Evolutionary conservation across 2,329 filamentous ascomycete species (phyloP), one percentile per base, ranked within the genome.

Genomic region (Nothophaeocryptopus gaeumannii): DNA sequence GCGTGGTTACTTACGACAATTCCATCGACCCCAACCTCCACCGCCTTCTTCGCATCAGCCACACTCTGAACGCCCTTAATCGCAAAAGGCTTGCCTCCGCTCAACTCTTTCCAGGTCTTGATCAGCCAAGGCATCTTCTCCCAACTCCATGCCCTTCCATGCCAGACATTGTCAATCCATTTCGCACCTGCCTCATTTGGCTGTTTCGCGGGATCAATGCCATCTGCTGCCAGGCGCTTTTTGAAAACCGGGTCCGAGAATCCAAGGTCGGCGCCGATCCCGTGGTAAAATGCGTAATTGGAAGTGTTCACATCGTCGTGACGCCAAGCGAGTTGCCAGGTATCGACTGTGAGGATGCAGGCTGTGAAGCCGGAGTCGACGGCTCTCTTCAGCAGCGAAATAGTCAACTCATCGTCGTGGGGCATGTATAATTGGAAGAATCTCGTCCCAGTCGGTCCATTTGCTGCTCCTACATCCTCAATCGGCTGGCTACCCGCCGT

Each of bases 1-100:
- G 85, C 86, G 63, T 89, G 86, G 58, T 89, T 89, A 11, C 77
- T 81, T 1, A 89, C 72, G 1, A 89, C 76, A 40, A 89, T 85
- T 0, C 81, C 85, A 56, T 88, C 80, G 2, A 80, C 78, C 0
- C 82, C 84, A 10, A 75, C 62, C 44, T 84, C 75, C 32, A 83
- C 74, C 2, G 82, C 82, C 57, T 72, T 75, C 45, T 75, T 71
- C 11, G 85, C 85, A 65, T 89, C 86, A 35, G 74, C 72, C 0
- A 80, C 78, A 11, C 78, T 80, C 70, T 88, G 84, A n/a, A 89
- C 79, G 0, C 85, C 85, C 67, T 89, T 89, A 20, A 89, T 66
- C 41, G 56, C 84, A 70, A 73, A 88, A 58, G 61, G 82, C 71
- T 77, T 76, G 7, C 82, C 73, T 0, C 77, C 77, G 1, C 68